Evolutionary conservation across 129 eudicot species (phyloP).

Genomic region (Cynara cardunculus): DNA sequence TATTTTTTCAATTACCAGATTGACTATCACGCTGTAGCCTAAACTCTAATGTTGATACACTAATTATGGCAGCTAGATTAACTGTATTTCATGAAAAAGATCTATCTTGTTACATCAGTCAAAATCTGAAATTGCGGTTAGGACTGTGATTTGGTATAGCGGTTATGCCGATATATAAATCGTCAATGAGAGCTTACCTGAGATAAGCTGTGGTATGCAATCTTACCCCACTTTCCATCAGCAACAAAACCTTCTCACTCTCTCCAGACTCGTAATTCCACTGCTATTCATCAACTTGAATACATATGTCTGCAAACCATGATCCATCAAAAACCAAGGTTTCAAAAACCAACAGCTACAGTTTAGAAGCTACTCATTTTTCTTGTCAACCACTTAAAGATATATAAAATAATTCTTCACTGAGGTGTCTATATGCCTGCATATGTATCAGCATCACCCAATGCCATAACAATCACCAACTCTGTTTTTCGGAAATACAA

Average conservation of each 20-base stretch:
- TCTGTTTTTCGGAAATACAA: background rate
- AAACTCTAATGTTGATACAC: background rate
- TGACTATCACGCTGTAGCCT: background rate
- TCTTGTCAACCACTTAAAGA: background rate
- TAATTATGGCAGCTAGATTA: background rate
- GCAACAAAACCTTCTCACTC: conserved; percentile 93
- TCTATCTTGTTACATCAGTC: background rate
- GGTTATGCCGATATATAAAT: too few relatives aligned
- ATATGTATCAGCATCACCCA: conserved; percentile 2
- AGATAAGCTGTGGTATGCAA: conserved; percentile 90
- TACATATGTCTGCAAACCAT: conserved; percentile 73
- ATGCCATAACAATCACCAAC: background rate
- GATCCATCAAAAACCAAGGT: background rate
- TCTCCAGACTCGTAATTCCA: conserved; percentile 95
- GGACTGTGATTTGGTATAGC: background rate
- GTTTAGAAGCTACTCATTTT: background rate
- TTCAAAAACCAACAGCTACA: conserved; percentile 8
- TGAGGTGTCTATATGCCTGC: background rate
- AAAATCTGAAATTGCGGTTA: background rate
- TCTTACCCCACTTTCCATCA: conserved; percentile 97
- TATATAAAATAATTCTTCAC: background rate
- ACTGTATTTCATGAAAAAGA: background rate
- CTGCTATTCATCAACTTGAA: conserved; percentile 97
- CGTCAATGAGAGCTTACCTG: conserved; percentile 38
- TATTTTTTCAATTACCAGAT: background rate